Conservation (phyloP, 306 rosid species). For the Glycine latifolia region DNA sequence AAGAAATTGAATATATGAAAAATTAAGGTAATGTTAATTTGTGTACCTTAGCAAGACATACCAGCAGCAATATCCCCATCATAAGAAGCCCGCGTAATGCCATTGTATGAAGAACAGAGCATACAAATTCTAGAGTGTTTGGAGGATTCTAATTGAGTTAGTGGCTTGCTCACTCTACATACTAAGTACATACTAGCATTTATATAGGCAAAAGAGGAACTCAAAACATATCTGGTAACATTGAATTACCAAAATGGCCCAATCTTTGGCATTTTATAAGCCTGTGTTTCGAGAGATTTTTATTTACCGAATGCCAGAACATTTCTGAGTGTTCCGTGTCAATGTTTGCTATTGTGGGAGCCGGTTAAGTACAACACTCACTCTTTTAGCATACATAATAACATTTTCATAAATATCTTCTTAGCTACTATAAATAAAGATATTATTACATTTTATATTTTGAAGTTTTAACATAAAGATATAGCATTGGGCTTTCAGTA, state of each 20-base stretch:
- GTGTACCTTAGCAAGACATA: constrained; percentile 47
- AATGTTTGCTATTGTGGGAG: not conserved
- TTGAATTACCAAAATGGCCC: constrained; percentile 38
- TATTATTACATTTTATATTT: too few relatives aligned
- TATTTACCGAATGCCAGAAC: not conserved
- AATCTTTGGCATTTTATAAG: too few relatives aligned
- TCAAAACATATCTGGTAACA: not conserved
- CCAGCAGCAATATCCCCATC: constrained; percentile 44
- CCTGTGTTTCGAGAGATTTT: not conserved
- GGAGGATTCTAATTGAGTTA: not conserved
- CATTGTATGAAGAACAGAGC: constrained; percentile 33
- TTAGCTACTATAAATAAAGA: not conserved
- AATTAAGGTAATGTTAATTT: not conserved
- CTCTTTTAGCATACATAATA: not conserved
- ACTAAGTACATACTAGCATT: constrained; percentile 12
- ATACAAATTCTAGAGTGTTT: not conserved
- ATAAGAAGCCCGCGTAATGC: constrained; percentile 50
- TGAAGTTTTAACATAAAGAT: too few relatives aligned
- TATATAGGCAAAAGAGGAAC: constrained; percentile 25
- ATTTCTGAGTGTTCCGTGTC: not conserved
- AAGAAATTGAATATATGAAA: not conserved
- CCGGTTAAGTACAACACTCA: not conserved
- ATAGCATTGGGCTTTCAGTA: too few relatives aligned
- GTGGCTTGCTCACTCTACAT: not conserved
- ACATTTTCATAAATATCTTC: not conserved